phyloP scores from a whole-genome alignment of 164 flowering plant species.

The Vitis amurensis region DNA sequence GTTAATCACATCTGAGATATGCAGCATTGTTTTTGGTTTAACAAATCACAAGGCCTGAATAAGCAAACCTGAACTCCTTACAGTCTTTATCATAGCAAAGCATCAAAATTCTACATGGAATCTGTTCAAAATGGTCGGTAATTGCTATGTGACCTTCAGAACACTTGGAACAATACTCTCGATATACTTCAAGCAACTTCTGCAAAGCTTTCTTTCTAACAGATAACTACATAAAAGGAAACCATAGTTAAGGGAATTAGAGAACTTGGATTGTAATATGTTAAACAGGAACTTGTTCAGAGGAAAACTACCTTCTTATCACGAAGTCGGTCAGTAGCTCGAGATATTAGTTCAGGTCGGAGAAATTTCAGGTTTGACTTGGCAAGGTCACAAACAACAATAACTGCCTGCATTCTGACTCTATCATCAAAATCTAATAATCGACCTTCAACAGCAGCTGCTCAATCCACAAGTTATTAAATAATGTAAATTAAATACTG shows the following conservation, averaged over 20 bases:
- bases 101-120: conserved; percentile 78
- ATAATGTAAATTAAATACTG: conserved; percentile 1
- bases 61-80: conserved; percentile 78
- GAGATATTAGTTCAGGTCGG: conserved; percentile 50
- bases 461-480: conserved; percentile 15
- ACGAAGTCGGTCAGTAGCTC: conserved; percentile 73
- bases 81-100: conserved; percentile 88
- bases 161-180: conserved; percentile 64
- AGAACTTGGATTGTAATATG: neutral
- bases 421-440: conserved; percentile 86
- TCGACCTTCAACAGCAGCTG: conserved; percentile 82
- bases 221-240: conserved; percentile 44
- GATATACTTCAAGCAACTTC: conserved; percentile 78
- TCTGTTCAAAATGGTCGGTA: conserved; percentile 62
- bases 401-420: conserved; percentile 74
- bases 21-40: neutral
- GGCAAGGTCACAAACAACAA: conserved; percentile 70
- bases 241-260: neutral
- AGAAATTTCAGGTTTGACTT: conserved; percentile 43
- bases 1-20: conserved; percentile 1
- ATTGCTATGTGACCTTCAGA: conserved; percentile 45
- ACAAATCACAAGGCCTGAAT: conserved; percentile 2
- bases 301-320: conserved; percentile 74
- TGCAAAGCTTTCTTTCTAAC: conserved; percentile 80
- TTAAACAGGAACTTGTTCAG: neutral